Base-by-base conservation (phyloP, 148 eudicot genomes). In the Amaranthus cruentus region DNA sequence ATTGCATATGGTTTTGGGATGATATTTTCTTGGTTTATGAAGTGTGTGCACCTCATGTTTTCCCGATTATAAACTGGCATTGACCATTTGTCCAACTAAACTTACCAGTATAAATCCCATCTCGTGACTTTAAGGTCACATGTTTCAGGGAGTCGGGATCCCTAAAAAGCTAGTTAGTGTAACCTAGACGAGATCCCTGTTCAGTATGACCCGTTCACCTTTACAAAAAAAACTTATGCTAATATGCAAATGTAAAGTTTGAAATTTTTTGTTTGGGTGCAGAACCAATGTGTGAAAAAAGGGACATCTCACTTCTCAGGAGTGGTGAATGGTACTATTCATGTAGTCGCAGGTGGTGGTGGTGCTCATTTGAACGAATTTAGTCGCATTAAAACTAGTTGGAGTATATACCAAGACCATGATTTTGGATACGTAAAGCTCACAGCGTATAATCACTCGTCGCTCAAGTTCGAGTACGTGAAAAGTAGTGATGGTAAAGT, bases 341-440 rank as follows among this genome's bases (percentile, higher is more conserved):
- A 94, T 46, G 87, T 89, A 0, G 96, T 91, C 1, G 93, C 84
- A 0, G 97, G 97, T 2, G 96, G 97, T 47, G 97, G 84, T 6
- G 98, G 98, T 51, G 68, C 83, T 46, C 85, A 89, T 62, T 71
- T 94, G 46, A 77, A 91, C 1, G 72, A 76, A 10, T 94, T 91
- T 76, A 77, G 80, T 13, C 14, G 78, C 1, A 9, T 89, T 2
- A 78, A 84, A n/a, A 81, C 90, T 48, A 72, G 5, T 6, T 91
- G 97, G 96, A 91, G 97, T 53, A 73, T 91, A 5, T 86, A 67
- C 74, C 82, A 61, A 79, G 97, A 91, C 76, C 70, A 73, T 11
- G 96, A 94, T 74, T 89, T 47, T 11, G 98, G 97, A 10, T 91
- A 85, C 55, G 90, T 86, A 2, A 94, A 91, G 80, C 74, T 94